Base-by-base conservation (phyloP, 768 basidiomycete species). In the Hydnomerulius pinastri region DNA sequence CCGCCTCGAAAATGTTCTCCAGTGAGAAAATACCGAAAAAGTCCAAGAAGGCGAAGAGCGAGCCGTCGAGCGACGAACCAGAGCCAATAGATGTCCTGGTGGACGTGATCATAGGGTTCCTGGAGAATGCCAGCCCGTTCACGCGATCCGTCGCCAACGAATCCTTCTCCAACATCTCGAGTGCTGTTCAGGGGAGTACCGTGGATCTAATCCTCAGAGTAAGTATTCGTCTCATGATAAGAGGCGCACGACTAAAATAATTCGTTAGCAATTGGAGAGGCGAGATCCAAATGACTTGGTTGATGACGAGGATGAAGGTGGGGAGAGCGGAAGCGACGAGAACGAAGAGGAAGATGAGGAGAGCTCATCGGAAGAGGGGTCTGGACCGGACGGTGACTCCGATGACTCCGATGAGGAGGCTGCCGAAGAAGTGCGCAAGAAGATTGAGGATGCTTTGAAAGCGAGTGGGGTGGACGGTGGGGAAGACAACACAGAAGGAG, bases 71-170 rank as follows among this genome's bases (percentile, higher is more conserved):
- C 53, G 66, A 53, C 47, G 72, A 71, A 3, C 74, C 78, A 1
- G 79, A 80, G 41, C 85, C 93, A 1, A 82, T 95, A 47, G 93
- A 97, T 54, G 70, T 93, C 37, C 77, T 98, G 33, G 84, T 95
- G 28, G 94, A 98, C 63, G 78, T 80, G n/a, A 82, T 98, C 43
- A 90, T 99, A 41, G 92, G 92, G 6, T 87, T 90, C 62, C 71
- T 99, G 30, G 93, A 98, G 65, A 81, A 87, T 50, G 85, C 86
- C 2, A 88, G 86, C 4, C 81, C 85, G 33, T 95, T 88, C 65
- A 77, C 89, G 70, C 85, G 92, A 27, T 81, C 83, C 2, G 74
- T 92, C 21, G 89, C 87, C 6, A 93, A 87, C 44, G 82, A 90
- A 57, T 85, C 83, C 6, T 95, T 98, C 62, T 79, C 82, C 12